phyloP scores from a whole-genome alignment of 371 early-diverging fungal genomes.

The Syncephalis fuscata region DNA sequence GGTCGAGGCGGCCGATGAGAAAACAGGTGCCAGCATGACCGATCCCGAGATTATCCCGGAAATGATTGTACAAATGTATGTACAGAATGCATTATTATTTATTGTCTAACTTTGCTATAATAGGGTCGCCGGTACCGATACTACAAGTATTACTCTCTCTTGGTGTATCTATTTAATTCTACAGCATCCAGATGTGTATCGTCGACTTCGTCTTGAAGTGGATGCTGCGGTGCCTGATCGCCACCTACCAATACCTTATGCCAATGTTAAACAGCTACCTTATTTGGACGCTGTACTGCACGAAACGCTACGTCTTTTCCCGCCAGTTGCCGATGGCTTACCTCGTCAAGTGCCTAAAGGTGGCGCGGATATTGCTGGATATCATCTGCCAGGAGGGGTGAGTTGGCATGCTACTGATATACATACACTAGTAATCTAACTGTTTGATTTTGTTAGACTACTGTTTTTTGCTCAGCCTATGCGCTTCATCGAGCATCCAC shows the following conservation, averaged over 20 bases:
- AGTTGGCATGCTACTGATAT: too few relatives aligned
- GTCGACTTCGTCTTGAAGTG: conserved; percentile 2
- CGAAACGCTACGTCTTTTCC: neutral
- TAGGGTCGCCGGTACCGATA: conserved; percentile 7
- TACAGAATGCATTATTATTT: neutral
- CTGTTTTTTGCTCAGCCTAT: neutral
- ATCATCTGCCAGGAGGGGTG: neutral
- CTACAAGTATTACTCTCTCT: neutral
- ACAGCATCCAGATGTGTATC: conserved; percentile 2
- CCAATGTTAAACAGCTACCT: neutral
- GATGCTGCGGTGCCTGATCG: neutral
- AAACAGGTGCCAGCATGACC: conserved; percentile 1
- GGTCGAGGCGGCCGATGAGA: neutral
- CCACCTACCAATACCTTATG: neutral
- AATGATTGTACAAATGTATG: neutral
- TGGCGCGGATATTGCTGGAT: neutral
- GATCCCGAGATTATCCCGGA: conserved; percentile 1
- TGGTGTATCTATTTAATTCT: conserved; percentile 1
- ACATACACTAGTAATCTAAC: too few relatives aligned
- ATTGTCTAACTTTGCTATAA: neutral
- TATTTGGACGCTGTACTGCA: neutral
- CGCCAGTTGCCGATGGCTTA: neutral
- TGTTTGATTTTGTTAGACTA: neutral
- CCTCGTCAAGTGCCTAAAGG: neutral
- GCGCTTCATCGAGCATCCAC: neutral